Evolutionary conservation across 108 stramenopile genomes (phyloP), one percentile per base, ranked within the genome.

Genomic region (Pseudonitzschia multistriata): DNA sequence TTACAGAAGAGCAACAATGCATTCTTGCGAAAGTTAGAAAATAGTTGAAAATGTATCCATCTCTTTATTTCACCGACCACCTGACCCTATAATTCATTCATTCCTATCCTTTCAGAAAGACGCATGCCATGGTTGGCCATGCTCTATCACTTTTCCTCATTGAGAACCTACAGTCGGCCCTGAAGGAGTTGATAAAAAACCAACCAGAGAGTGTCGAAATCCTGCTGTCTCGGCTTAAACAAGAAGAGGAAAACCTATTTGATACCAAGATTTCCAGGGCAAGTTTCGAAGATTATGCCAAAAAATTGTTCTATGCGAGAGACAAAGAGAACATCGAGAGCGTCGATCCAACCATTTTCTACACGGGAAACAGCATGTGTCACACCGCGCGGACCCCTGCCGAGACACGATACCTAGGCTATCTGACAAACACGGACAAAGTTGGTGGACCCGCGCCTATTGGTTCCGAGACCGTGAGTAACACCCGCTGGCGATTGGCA

Each of bases 41-140:
- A 37, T 7, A 39, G 10, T 39, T 39, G 37, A 10, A 7, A 7
- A 7, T 39, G 37, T 39, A 7, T 39, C 37, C 7, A 39, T 39
- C 37, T 39, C 37, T 39, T 7, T 39, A 39, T 39, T 7, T 39
- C 10, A 10, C 5, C 37, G 37, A 5, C 10, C 42, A 45, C 42
- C 42, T 45, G 42, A 45, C 17, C 42, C 42, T 1, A 17, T 45
- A 2, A 10, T 5, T 52, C 50, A 52, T 52, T 27, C 30, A 17
- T 48, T 2, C 25, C 19, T 52, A 8, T 0, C 13, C 13, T 42
- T 34, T 21, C 70, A 80, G 79, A 48, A 80, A 76, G 47, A 59
- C 50, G 33, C 81, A 85, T 70, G 81, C 81, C 19, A 42, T 81
- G 60, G 55, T 62, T 49, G 84, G 84, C 5, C 76, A 81, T 60